Evolutionary conservation across 225 moss, liverwort and hornwort species (phyloP).

Genomic region (Pleurozium schreberi): DNA sequence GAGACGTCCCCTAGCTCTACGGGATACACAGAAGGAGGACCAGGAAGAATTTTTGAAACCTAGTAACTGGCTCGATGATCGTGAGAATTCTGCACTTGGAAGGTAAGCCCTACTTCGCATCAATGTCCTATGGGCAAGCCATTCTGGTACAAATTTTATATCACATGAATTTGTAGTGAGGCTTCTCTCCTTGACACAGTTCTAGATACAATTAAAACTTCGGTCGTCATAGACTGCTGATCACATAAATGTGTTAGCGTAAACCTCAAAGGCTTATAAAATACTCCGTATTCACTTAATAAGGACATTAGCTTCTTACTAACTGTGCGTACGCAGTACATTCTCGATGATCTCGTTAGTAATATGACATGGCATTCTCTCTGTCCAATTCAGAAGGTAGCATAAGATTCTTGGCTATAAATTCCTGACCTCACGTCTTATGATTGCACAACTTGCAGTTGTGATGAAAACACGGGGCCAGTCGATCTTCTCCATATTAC

Average conservation of each 20-base stretch:
- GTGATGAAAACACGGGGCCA: constrained; percentile 47
- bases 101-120: constrained; percentile 10
- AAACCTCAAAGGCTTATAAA: neutral
- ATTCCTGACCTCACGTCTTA: neutral
- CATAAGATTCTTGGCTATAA: neutral
- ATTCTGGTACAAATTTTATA: neutral
- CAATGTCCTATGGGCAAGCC: neutral
- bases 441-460: constrained; percentile 11
- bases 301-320: neutral
- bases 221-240: neutral
- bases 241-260: neutral
- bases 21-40: constrained; percentile 19
- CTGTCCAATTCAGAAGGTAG: neutral
- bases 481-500: constrained; percentile 42
- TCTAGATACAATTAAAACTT: neutral
- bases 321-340: neutral
- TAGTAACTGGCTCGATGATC: constrained; percentile 34
- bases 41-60: constrained; percentile 34
- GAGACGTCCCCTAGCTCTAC: constrained; percentile 23
- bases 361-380: neutral
- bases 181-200: neutral
- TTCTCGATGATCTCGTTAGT: neutral
- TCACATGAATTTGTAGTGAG: neutral
- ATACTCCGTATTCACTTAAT: neutral
- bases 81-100: constrained; percentile 20